Evolutionary conservation across 768 basidiomycete species (phyloP).

Genomic region (Asterophora parasitica): DNA sequence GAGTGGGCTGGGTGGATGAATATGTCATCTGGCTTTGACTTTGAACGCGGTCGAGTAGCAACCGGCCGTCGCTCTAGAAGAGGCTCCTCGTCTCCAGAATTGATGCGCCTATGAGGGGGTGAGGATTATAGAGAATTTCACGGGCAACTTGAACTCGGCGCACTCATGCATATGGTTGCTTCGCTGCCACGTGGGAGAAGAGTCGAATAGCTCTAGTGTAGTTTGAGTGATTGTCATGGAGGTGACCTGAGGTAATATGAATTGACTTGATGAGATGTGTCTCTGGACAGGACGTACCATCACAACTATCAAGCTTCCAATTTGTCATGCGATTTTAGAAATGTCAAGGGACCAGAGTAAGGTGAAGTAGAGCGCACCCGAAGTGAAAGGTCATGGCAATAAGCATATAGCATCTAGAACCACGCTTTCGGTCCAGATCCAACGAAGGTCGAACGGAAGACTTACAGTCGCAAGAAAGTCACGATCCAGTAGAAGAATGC

Average conservation of each 20-base stretch:
- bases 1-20: conserved; percentile 62
- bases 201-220: conserved; percentile 33
- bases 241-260: conserved; percentile 38
- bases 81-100: conserved; percentile 4
- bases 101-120: not conserved
- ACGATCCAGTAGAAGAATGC: conserved; percentile 50
- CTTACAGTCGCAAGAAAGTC: conserved; percentile 62
- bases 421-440: not conserved
- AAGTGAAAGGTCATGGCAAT: conserved; percentile 66
- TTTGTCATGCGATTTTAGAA: not conserved
- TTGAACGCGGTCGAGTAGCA: conserved; percentile 38
- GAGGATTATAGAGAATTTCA: not conserved
- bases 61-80: conserved; percentile 17
- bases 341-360: not conserved
- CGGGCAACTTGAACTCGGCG: not conserved
- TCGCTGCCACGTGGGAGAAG: conserved; percentile 15
- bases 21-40: conserved; percentile 52
- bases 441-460: not conserved
- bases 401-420: conserved; percentile 62
- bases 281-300: conserved; percentile 32
- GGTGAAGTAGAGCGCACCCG: conserved; percentile 43
- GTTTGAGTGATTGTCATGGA: conserved; percentile 57
- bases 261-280: not conserved
- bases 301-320: conserved; percentile 41
- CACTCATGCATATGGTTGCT: not conserved